A percentile compares a stretch with the other conserved stretches of the same genome.
Conservation (phyloP, 371 early-diverging fungal species). For the Dinochytrium kinnereticum region DNA sequence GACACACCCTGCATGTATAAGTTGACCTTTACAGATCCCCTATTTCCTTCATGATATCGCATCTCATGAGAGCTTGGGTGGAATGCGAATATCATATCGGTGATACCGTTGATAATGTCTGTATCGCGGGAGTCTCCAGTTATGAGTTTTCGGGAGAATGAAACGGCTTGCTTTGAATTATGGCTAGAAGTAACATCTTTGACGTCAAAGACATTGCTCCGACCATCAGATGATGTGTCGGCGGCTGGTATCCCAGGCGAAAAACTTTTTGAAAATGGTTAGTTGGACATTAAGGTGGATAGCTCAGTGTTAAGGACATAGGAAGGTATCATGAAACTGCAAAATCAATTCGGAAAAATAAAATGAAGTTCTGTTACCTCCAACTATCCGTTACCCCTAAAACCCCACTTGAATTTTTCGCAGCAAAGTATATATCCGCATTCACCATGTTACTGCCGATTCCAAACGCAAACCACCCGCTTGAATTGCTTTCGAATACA, state of each 20-base stretch:
- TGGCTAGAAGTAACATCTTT: neutral
- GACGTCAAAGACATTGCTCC: constrained; percentile 19
- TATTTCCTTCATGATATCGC: constrained; percentile 32
- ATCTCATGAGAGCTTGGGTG: constrained; percentile 2
- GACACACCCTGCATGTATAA: constrained; percentile 26
- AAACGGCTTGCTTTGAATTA: constrained; percentile 22
- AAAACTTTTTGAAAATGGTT: neutral
- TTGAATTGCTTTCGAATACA: constrained; percentile 33
- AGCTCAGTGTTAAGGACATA: neutral
- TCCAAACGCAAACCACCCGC: constrained; percentile 49
- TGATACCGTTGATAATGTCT: constrained; percentile 21
- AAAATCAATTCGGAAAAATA: neutral
- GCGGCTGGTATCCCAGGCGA: neutral
- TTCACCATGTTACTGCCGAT: constrained; percentile 40
- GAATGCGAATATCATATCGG: constrained; percentile 39
- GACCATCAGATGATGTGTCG: constrained; percentile 19
- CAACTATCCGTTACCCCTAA: constrained; percentile 34
- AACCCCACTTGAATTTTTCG: constrained; percentile 18
- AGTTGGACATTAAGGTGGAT: neutral
- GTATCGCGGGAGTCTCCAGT: constrained; percentile 30
- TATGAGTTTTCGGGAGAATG: constrained; percentile 26
- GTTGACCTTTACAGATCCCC: constrained; percentile 33
- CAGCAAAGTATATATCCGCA: constrained; percentile 42
- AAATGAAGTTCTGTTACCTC: constrained; percentile 20
- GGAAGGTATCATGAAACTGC: neutral